Base-by-base conservation (phyloP, 1,139 yeast species). In the Diutina mesorugosa region DNA sequence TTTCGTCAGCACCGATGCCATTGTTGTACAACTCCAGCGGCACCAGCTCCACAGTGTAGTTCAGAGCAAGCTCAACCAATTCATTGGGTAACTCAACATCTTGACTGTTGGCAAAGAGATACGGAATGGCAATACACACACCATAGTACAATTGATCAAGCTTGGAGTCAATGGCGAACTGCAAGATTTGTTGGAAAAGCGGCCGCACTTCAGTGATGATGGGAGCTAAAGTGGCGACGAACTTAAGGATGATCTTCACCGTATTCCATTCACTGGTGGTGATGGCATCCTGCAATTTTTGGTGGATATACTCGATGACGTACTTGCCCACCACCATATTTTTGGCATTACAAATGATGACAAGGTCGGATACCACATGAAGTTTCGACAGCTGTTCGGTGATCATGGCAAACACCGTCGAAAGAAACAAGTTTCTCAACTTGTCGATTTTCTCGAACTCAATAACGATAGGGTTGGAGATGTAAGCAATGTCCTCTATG, bases 351-450 rank as follows among this genome's bases (percentile, higher is more conserved):
- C 90, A 84, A 45, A 85, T 75, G 62, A 85, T 77, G 10, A 91
- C 72, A 61, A 90, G 76, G n/a, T 85, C 83, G 41, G 90, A 79
- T 59, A 91, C 71, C 29, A 86, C 80, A 30, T 84, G 81, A 59
- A 86, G 80, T 67, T 91, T 93, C 63, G 91, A 96, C 0, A 98
- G 98, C 69, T 91, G 97, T 69, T 93, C 99, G 50, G 80, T 70
- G 9, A 87, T 76, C 51, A 88, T 80, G 1, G 96, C 90, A 59
- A 78, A 77, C 41, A 90, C 69, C 0, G 90, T 87, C 56, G 78
- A 76, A 63, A 86, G 73, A 28, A 87, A 74, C 18, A 85, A 81
- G 55, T 71, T 72, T 59, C 90, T 77, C 60, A 85, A 79, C 57
- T 77, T 78, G 60, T 82, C 85, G 58, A 85, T 87, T 59, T 78